phyloP scores from a whole-genome alignment of 495 filamentous ascomycete species.

The Xylaria flabelliformis region DNA sequence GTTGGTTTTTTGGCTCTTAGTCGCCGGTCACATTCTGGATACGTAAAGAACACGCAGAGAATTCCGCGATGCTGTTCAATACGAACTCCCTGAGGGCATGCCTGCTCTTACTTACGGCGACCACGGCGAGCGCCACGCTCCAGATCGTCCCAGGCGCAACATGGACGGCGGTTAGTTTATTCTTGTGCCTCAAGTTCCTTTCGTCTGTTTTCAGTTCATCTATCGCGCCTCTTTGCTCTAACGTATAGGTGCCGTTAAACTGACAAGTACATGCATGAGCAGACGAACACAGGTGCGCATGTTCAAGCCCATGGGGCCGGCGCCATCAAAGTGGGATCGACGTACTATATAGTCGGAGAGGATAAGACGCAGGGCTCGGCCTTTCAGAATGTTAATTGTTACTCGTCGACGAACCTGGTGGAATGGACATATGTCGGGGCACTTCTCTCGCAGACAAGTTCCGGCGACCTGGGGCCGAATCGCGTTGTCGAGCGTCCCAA shows the following conservation, averaged over 20 bases:
- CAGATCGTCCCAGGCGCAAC: constrained; percentile 59
- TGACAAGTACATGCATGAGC: neutral
- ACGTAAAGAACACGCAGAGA: neutral
- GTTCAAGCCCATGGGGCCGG: constrained; percentile 68
- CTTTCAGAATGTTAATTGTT: constrained; percentile 67
- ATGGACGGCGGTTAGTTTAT: constrained; percentile 50
- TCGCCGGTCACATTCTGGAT: neutral
- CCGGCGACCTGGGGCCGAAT: constrained; percentile 66
- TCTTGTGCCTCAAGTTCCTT: neutral
- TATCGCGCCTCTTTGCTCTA: neutral
- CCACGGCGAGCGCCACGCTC: constrained; percentile 32
- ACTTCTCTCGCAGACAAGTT: constrained; percentile 55
- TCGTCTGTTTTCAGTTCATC: neutral
- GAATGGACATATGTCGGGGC: constrained; percentile 66
- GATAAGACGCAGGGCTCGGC: constrained; percentile 65
- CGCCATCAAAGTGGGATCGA: constrained; percentile 58
- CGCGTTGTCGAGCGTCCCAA: constrained; percentile 71
- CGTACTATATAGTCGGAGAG: constrained; percentile 70
- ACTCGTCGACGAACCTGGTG: constrained; percentile 63
- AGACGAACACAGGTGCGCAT: constrained; percentile 58
- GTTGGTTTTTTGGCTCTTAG: neutral
- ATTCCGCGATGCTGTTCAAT: constrained; percentile 19
- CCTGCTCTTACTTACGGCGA: constrained; percentile 21
- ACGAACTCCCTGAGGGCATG: constrained; percentile 3
- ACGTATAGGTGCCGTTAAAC: neutral